Evolutionary conservation across 805 yeast genomes (phyloP).

Genomic region (Brettanomyces anomalus): DNA sequence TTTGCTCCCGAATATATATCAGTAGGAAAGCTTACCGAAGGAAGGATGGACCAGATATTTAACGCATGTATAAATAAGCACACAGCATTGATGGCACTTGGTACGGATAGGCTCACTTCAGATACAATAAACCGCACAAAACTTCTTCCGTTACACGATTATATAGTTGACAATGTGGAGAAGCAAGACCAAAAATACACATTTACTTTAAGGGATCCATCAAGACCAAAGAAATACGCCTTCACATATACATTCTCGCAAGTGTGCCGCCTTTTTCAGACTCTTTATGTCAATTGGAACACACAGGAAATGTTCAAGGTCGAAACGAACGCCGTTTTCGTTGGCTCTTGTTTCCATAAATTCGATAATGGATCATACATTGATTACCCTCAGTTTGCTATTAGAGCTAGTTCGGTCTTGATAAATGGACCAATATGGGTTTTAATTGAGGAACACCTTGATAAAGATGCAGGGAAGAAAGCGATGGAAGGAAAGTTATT

Average conservation of each 20-base stretch:
- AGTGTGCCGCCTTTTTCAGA: constrained; percentile 27
- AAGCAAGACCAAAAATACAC: constrained; percentile 19
- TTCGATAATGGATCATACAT: constrained; percentile 20
- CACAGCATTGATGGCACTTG: too few relatives aligned
- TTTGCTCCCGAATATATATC: constrained; percentile 61
- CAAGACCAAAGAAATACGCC: not conserved
- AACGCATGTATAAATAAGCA: not conserved
- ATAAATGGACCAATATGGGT: constrained; percentile 30
- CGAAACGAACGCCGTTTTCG: constrained; percentile 19
- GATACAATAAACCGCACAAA: constrained; percentile 26
- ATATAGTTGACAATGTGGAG: constrained; percentile 41
- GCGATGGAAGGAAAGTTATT: constrained; percentile 2
- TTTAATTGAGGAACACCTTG: constrained; percentile 40
- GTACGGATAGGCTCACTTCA: constrained; percentile 45
- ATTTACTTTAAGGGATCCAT: not conserved
- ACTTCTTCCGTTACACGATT: constrained; percentile 60
- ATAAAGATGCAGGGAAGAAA: not conserved
- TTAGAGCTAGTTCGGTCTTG: constrained; percentile 26
- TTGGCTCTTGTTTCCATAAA: constrained; percentile 17
- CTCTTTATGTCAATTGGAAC: constrained; percentile 63
- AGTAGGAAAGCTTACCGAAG: constrained; percentile 22
- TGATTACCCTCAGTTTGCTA: constrained; percentile 27
- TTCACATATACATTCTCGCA: not conserved
- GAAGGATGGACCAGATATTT: constrained; percentile 13
- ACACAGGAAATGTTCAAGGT: constrained; percentile 16